phyloP scores from a whole-genome alignment of 2,329 filamentous ascomycete genomes.

The Beauveria medogensis region DNA sequence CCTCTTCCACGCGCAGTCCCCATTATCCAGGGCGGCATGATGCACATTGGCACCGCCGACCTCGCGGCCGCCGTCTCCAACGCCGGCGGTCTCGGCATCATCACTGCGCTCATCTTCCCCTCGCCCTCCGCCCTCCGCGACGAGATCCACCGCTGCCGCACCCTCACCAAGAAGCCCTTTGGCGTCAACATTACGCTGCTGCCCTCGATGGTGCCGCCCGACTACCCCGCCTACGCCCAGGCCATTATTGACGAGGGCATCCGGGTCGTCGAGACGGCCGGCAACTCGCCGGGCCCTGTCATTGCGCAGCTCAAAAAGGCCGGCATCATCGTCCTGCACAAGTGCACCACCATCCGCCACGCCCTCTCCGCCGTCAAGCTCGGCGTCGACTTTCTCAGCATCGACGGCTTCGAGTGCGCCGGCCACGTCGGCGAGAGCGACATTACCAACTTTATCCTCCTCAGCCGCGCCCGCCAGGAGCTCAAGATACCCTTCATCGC shows the following conservation, averaged over 20 bases:
- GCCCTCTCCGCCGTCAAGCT: constrained; percentile 86
- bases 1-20: constrained; percentile 46
- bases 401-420: constrained; percentile 96
- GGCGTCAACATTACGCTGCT: constrained; percentile 93
- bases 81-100: constrained; percentile 73
- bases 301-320: constrained; percentile 81
- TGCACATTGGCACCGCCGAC: constrained; percentile 77
- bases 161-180: constrained; percentile 72
- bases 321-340: constrained; percentile 77
- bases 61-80: constrained; percentile 70
- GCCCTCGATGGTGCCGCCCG: constrained; percentile 78
- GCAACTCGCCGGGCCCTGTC: constrained; percentile 80
- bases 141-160: constrained; percentile 82
- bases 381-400: constrained; percentile 91
- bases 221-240: constrained; percentile 87
- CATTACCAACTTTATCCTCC: constrained; percentile 83
- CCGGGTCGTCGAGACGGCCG: constrained; percentile 85
- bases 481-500: constrained; percentile 89
- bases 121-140: constrained; percentile 84
- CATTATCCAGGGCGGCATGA: constrained; percentile 80
- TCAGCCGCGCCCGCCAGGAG: constrained; percentile 75
- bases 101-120: constrained; percentile 87
- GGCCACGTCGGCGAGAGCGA: constrained; percentile 81
- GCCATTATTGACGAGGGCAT: constrained; percentile 91
- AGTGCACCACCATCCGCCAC: constrained; percentile 94